Evolutionary conservation across 495 filamentous ascomycete genomes (phyloP).

Genomic region (Tuber borchii): DNA sequence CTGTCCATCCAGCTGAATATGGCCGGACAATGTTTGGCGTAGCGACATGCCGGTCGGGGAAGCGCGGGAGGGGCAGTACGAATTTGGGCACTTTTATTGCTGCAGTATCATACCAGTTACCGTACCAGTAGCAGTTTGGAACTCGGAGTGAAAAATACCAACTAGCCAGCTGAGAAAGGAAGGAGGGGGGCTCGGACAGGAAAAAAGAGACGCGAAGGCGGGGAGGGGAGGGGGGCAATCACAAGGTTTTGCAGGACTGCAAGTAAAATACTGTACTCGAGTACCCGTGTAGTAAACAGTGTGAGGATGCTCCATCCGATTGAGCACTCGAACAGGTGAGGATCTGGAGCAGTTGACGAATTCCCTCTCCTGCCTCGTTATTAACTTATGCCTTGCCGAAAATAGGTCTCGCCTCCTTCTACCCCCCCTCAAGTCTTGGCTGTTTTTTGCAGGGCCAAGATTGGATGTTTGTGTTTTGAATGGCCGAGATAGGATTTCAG

Average conservation of each 20-base stretch:
- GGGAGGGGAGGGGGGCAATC: not conserved
- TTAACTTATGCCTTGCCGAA: not conserved
- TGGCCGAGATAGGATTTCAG: not conserved
- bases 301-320: not conserved
- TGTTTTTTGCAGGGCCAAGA: not conserved
- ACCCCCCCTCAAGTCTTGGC: not conserved
- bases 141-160: not conserved
- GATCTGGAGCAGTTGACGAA: not conserved
- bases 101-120: not conserved
- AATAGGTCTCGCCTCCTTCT: not conserved
- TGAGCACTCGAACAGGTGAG: not conserved
- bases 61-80: not conserved
- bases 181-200: not conserved
- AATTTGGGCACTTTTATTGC: not conserved
- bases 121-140: not conserved
- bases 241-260: not conserved
- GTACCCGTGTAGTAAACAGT: not conserved
- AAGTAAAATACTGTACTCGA: not conserved
- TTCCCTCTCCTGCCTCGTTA: not conserved
- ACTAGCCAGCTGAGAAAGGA: not conserved
- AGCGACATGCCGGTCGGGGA: not conserved
- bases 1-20: slow-evolving; percentile 32
- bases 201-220: not conserved
- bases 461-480: not conserved
- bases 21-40: slow-evolving; percentile 8